phyloP scores from a whole-genome alignment of 1,284 basidiomycete species.

The Xerocomus minutiporus region DNA sequence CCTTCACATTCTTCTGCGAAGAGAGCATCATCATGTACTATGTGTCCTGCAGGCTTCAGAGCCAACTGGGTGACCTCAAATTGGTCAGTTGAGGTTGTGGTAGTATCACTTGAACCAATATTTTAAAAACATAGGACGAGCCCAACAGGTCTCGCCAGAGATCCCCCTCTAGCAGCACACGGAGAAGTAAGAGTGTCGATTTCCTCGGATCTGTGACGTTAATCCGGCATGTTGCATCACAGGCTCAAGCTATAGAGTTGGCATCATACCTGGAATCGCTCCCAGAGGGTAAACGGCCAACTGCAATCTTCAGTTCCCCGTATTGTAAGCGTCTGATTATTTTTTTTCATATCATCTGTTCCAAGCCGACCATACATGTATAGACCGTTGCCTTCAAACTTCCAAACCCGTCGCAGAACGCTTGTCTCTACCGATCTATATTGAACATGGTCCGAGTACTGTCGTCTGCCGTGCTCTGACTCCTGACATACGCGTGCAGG shows the following conservation, averaged over 20 bases:
- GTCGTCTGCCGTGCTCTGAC: not conserved
- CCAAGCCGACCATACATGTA: not conserved
- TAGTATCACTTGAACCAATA: not conserved
- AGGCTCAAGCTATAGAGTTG: conserved; percentile 74
- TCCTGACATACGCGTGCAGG: conserved; percentile 40
- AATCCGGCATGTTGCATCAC: not conserved
- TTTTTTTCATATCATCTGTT: not conserved
- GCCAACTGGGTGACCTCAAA: conserved; percentile 64
- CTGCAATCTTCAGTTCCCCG: conserved; percentile 74
- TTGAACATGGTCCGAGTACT: conserved; percentile 61
- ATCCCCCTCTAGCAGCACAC: conserved; percentile 73
- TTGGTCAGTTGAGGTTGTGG: conserved; percentile 46
- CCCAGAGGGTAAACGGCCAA: conserved; percentile 65
- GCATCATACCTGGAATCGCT: conserved; percentile 61
- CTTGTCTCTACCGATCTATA: conserved; percentile 63
- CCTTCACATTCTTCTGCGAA: not conserved
- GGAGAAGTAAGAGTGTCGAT: conserved; percentile 50
- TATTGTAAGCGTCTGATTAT: conserved; percentile 51
- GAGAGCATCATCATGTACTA: not conserved
- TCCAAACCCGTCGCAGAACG: conserved; percentile 58
- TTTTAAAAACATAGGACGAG: conserved; percentile 46
- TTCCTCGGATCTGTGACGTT: not conserved
- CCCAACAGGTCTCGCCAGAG: conserved; percentile 67
- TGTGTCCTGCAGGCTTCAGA: conserved; percentile 53
- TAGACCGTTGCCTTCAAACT: conserved; percentile 84